Evolutionary conservation across 441 rosid species (phyloP).

Genomic region (Gossypium laxum): DNA sequence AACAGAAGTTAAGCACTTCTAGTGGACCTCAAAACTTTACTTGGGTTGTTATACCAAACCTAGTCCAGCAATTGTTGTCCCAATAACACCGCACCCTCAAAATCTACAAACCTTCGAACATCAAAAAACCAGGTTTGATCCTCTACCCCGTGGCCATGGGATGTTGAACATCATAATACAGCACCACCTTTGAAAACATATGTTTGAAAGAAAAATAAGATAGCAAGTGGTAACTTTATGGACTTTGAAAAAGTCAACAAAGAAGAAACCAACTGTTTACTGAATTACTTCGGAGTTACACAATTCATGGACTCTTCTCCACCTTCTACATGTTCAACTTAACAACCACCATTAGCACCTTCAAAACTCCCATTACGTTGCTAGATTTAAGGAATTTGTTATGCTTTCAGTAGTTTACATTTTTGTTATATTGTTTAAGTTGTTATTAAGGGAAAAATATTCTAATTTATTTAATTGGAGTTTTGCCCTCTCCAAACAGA

Average conservation of each 20-base stretch:
- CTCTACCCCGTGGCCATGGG: no score
- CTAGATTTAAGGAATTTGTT: neutral
- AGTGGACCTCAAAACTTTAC: no score
- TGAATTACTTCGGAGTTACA: neutral
- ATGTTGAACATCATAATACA: conserved; percentile 3
- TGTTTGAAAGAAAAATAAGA: neutral
- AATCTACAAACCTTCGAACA: no score
- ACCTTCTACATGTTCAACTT: neutral
- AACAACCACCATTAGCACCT: neutral
- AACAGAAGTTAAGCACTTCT: no score
- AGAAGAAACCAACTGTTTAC: neutral
- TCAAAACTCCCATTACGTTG: neutral
- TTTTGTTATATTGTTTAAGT: neutral
- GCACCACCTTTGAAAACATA: neutral
- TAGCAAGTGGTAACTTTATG: neutral
- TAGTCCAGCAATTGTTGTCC: no score
- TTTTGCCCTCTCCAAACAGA: neutral
- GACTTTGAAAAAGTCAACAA: neutral
- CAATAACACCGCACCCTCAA: no score
- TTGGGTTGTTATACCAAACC: no score
- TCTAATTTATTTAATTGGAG: neutral
- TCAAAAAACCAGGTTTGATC: no score
- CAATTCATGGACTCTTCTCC: neutral
- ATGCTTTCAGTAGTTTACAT: neutral
- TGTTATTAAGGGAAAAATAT: neutral